Conservation (phyloP, 2,329 filamentous ascomycete genomes). For the Fusarium heterosporum region DNA sequence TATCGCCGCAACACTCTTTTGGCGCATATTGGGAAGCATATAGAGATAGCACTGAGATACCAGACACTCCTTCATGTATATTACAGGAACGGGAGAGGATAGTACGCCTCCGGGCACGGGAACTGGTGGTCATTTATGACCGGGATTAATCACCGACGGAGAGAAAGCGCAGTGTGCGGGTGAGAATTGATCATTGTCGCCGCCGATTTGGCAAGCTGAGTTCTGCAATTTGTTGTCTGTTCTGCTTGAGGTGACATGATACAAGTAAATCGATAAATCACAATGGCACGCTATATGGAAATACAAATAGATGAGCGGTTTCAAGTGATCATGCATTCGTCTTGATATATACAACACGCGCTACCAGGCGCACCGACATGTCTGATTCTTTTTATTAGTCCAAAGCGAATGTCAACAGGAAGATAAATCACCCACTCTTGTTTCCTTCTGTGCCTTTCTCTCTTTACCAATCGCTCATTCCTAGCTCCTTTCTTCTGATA, state of each 20-base stretch:
- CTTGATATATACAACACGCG: slow-evolving; percentile 10
- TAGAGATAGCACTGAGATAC: slow-evolving; percentile 40
- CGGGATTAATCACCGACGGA: slow-evolving; percentile 23
- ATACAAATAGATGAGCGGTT: background rate
- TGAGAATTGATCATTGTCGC: slow-evolving; percentile 26
- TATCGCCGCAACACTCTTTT: slow-evolving; percentile 40
- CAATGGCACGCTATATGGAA: background rate
- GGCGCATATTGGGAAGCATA: slow-evolving; percentile 40
- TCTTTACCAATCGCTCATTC: slow-evolving; percentile 33
- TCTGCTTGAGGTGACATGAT: background rate
- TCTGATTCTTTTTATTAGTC: background rate
- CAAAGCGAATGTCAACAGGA: background rate
- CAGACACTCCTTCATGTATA: slow-evolving; percentile 44
- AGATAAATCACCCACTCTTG: background rate
- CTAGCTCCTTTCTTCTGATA: slow-evolving; percentile 26
- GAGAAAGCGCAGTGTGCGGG: slow-evolving; percentile 3
- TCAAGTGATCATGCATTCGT: slow-evolving; percentile 21
- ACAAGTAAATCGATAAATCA: background rate
- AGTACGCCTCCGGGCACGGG: background rate
- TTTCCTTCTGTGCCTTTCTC: background rate
- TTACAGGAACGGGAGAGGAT: slow-evolving; percentile 5
- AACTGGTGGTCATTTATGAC: background rate
- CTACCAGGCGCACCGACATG: slow-evolving; percentile 22
- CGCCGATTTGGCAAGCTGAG: slow-evolving; percentile 26
- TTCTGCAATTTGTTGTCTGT: slow-evolving; percentile 14